Evolutionary conservation across 2,329 filamentous ascomycete genomes (phyloP).

Genomic region (Pochonia chlamydosporia): DNA sequence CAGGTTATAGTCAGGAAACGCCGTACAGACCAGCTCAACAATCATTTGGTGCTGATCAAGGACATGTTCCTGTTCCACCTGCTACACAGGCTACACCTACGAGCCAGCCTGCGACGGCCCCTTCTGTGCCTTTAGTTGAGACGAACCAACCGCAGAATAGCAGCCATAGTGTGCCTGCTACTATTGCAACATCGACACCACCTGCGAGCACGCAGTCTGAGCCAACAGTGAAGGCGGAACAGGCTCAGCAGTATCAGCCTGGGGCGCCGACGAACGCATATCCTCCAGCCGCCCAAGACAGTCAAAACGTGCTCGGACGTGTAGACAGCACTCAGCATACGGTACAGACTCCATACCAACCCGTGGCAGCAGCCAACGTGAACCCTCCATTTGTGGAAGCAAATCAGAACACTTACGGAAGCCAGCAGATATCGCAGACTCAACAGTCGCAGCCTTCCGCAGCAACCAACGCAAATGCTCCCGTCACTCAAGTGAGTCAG

Average conservation of each 20-base stretch:
- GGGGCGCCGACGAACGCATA: not conserved
- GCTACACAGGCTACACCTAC: not conserved
- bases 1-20: not conserved
- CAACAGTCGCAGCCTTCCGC: too few species aligned
- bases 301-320: too few species aligned
- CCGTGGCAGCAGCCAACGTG: not conserved
- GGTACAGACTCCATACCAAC: too few species aligned
- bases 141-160: not conserved
- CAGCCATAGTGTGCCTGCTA: too few species aligned
- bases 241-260: not conserved
- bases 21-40: not conserved
- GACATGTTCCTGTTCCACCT: not conserved
- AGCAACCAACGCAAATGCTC: not conserved
- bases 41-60: not conserved
- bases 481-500: not conserved
- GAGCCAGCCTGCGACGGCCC: not conserved
- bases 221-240: not conserved
- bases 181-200: too few species aligned
- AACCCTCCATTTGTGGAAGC: too few species aligned
- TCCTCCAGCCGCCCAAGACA: too few species aligned
- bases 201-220: too few species aligned
- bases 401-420: too few species aligned
- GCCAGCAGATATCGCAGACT: too few species aligned
- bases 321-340: too few species aligned
- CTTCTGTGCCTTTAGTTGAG: not conserved